Evolutionary conservation across 164 flowering plant genomes (phyloP).

Genomic region (Liquidambar formosana): DNA sequence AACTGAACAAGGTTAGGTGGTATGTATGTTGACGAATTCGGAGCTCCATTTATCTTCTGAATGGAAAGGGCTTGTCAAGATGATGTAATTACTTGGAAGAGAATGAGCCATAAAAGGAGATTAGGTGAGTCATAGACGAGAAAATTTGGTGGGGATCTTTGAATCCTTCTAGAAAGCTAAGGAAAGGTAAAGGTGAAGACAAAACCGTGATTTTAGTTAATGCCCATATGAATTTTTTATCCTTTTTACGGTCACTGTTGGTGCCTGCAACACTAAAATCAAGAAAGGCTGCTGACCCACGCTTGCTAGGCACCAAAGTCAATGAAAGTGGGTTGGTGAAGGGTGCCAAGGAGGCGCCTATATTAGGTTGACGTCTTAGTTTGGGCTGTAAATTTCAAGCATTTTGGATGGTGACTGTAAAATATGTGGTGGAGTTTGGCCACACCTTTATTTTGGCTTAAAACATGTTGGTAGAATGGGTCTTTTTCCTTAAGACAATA

Average conservation of each 20-base stretch:
- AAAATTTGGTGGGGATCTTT: background rate
- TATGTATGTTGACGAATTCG: too few species aligned
- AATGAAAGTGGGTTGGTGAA: background rate
- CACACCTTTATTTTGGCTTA: too few species aligned
- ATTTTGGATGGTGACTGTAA: too few species aligned
- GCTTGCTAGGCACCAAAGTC: background rate
- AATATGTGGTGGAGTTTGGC: too few species aligned
- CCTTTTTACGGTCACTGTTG: too few species aligned
- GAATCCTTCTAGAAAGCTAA: background rate
- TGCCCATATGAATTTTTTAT: too few species aligned
- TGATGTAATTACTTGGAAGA: too few species aligned
- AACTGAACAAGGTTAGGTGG: background rate
- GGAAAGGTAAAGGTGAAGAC: background rate
- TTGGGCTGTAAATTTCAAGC: background rate
- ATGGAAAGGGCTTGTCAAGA: background rate
- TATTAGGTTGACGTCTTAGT: background rate
- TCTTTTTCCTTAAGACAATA: too few species aligned
- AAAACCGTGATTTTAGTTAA: too few species aligned
- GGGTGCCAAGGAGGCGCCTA: background rate
- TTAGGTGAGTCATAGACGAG: background rate
- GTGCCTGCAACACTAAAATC: background rate
- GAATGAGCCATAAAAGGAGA: background rate
- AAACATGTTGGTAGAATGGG: too few species aligned
- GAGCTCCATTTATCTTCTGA: background rate
- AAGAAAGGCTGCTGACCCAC: background rate